phyloP scores from a whole-genome alignment of 768 basidiomycete species.

The Auriculariales sp. region DNA sequence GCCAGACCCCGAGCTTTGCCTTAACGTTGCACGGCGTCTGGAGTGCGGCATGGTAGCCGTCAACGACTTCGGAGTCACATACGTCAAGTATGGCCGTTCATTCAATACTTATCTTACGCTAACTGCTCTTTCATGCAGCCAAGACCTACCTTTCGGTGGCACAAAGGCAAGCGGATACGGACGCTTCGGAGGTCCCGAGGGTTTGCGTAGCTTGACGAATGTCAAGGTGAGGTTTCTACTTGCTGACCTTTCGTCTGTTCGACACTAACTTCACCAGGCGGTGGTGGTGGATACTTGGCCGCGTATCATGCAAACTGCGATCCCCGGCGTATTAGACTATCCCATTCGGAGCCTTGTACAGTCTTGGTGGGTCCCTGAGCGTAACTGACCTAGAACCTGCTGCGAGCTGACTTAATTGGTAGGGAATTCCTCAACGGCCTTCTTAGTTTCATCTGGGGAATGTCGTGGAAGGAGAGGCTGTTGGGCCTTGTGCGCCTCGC shows the following conservation, averaged over 20 bases:
- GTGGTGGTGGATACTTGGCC: conserved; percentile 81
- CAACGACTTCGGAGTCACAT: conserved; percentile 87
- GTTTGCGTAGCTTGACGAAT: conserved; percentile 75
- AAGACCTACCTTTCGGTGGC: conserved; percentile 93
- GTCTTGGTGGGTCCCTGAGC: conserved; percentile 47
- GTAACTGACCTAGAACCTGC: conserved; percentile 1
- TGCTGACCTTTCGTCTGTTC: too few species aligned
- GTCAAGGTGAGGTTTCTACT: too few species aligned
- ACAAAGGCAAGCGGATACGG: conserved; percentile 86
- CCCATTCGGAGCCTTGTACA: conserved; percentile 57
- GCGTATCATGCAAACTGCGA: conserved; percentile 64
- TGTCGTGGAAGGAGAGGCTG: conserved; percentile 20
- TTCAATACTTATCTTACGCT: neutral
- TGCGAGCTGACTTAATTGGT: neutral
- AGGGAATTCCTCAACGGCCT: conserved; percentile 41
- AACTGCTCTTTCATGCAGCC: conserved; percentile 24
- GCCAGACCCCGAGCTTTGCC: conserved; percentile 59
- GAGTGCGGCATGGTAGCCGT: conserved; percentile 96
- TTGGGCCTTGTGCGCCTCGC: conserved; percentile 6
- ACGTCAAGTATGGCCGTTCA: conserved; percentile 34
- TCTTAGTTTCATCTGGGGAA: conserved; percentile 32
- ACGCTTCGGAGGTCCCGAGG: conserved; percentile 91
- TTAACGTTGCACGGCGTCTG: conserved; percentile 65
- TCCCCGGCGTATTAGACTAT: conserved; percentile 78
- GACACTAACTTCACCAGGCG: too few species aligned